Percentiles rank a stretch among this genome's conserved stretches.
These are phyloP conservation scores for Globisporangium takayamanum DNA, from an alignment of 352 stramenopile genomes.

Conservation along the genomic window DNA sequence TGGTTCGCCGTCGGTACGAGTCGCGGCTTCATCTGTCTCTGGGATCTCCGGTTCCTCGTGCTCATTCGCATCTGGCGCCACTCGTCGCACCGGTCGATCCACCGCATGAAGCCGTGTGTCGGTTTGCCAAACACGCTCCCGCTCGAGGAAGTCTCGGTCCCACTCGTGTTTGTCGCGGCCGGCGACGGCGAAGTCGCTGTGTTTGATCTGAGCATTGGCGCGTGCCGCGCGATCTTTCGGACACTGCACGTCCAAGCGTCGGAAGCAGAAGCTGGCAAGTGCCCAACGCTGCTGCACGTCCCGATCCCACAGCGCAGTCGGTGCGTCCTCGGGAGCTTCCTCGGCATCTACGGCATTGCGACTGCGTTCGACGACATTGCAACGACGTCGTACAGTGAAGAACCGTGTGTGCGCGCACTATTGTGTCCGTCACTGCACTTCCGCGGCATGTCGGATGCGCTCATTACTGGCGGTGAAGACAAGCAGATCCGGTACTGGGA, in stretches of 20 bases:
- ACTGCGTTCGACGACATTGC: slow-evolving; percentile 82
- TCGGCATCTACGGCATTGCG: slow-evolving; percentile 76
- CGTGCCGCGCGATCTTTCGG: slow-evolving; percentile 90
- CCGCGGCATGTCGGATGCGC: slow-evolving; percentile 63
- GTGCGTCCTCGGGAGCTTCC: slow-evolving; percentile 65
- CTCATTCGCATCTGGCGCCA: slow-evolving; percentile 96
- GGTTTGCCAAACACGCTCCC: slow-evolving; percentile 72
- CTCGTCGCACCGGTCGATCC: slow-evolving; percentile 87
- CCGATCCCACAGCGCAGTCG: slow-evolving; percentile 68
- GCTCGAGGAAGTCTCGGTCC: slow-evolving; percentile 70
- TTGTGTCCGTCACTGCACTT: slow-evolving; percentile 86
- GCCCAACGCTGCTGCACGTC: slow-evolving; percentile 67
- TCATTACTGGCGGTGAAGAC: slow-evolving; percentile 94
- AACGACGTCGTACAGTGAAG: slow-evolving; percentile 58
- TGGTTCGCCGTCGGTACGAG: slow-evolving; percentile 94
- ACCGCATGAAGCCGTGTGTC: slow-evolving; percentile 81
- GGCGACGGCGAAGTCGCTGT: slow-evolving; percentile 90
- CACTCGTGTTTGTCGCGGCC: slow-evolving; percentile 92
- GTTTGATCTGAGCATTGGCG: slow-evolving; percentile 85
- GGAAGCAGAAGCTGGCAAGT: slow-evolving; percentile 69
- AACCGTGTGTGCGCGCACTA: slow-evolving; percentile 82
- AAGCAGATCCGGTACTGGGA: slow-evolving; percentile 97
- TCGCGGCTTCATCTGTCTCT: slow-evolving; percentile 93
- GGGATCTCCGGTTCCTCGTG: slow-evolving; percentile 94
- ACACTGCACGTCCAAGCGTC: slow-evolving; percentile 74